A percentile compares a stretch with the other conserved stretches of the same genome.
Evolutionary conservation across 2,329 filamentous ascomycete genomes (phyloP).

Genomic region (Chrysosporium keratinophilum): DNA sequence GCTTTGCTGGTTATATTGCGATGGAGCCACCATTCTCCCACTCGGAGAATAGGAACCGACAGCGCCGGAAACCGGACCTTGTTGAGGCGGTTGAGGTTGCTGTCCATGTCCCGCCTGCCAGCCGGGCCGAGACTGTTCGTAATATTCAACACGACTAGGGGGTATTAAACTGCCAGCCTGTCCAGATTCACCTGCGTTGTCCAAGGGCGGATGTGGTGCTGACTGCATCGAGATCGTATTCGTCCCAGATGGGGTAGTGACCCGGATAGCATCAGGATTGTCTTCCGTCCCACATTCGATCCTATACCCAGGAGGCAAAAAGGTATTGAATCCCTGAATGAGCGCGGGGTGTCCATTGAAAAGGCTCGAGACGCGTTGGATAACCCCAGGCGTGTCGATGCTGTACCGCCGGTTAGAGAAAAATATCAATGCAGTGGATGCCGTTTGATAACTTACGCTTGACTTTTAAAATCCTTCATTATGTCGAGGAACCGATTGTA

Average conservation of each 20-base stretch:
- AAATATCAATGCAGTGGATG: slow-evolving; percentile 6
- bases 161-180: slow-evolving; percentile 25
- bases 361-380: slow-evolving; percentile 87
- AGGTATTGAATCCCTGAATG: slow-evolving; percentile 97
- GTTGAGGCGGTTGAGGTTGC: slow-evolving; percentile 19
- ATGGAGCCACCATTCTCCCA: slow-evolving; percentile 28
- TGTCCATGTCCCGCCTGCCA: slow-evolving; percentile 24
- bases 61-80: slow-evolving; percentile 17
- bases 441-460: slow-evolving; percentile 54
- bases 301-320: slow-evolving; percentile 85
- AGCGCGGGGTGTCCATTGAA: slow-evolving; percentile 92
- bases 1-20: slow-evolving; percentile 30
- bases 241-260: slow-evolving; percentile 96
- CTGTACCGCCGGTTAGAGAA: slow-evolving; percentile 28
- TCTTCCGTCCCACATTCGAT: slow-evolving; percentile 93
- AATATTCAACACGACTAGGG: slow-evolving; percentile 31
- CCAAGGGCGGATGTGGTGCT: slow-evolving; percentile 28
- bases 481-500: slow-evolving; percentile 97
- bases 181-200: slow-evolving; percentile 24
- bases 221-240: slow-evolving; percentile 75
- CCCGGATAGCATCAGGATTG: slow-evolving; percentile 89
- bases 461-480: slow-evolving; percentile 99
- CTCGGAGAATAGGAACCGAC: slow-evolving; percentile 34
- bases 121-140: slow-evolving; percentile 31
- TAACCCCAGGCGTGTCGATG: slow-evolving; percentile 95